Evolutionary conservation across 441 rosid genomes (phyloP).

Genomic region (Gossypium schwendimanii): DNA sequence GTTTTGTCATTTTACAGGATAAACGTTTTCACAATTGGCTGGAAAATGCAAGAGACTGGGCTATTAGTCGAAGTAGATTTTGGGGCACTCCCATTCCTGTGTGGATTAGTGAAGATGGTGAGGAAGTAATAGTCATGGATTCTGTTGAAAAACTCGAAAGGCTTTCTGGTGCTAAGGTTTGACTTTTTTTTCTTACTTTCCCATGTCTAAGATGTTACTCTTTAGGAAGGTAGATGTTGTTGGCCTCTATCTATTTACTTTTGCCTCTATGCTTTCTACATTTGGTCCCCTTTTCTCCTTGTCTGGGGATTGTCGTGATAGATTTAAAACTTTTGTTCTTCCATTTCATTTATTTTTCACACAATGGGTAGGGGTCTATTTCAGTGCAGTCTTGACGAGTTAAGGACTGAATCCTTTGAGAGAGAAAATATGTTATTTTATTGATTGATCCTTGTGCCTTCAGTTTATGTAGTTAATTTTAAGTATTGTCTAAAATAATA

Average conservation of each 20-base stretch:
- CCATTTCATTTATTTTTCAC: not conserved
- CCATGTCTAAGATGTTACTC: not conserved
- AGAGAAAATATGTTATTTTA: not conserved
- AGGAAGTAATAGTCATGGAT: constrained; percentile 73
- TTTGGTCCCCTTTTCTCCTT: not conserved
- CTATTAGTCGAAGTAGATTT: constrained; percentile 91
- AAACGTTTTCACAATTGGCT: constrained; percentile 99
- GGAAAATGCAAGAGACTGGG: constrained; percentile 99
- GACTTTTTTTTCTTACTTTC: constrained; percentile 16
- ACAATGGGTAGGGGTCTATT: not conserved
- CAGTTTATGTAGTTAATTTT: not conserved
- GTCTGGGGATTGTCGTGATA: not conserved
- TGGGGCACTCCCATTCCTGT: constrained; percentile 99
- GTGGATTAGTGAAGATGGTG: constrained; percentile 86
- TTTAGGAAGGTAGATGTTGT: not conserved
- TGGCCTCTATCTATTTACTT: constrained; percentile 2
- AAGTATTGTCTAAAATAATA: constrained; percentile 4
- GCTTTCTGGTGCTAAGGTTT: constrained; percentile 88
- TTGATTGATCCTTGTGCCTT: not conserved
- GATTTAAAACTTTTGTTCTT: not conserved
- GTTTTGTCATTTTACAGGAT: constrained; percentile 41
- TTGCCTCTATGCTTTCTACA: constrained; percentile 1
- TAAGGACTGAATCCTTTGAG: not conserved
- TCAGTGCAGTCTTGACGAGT: constrained; percentile 3
- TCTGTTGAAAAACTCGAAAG: constrained; percentile 82